These are phyloP conservation scores for Neurospora sp. DNA, from an alignment of 495 filamentous ascomycete species.

Conservation along the genomic window DNA sequence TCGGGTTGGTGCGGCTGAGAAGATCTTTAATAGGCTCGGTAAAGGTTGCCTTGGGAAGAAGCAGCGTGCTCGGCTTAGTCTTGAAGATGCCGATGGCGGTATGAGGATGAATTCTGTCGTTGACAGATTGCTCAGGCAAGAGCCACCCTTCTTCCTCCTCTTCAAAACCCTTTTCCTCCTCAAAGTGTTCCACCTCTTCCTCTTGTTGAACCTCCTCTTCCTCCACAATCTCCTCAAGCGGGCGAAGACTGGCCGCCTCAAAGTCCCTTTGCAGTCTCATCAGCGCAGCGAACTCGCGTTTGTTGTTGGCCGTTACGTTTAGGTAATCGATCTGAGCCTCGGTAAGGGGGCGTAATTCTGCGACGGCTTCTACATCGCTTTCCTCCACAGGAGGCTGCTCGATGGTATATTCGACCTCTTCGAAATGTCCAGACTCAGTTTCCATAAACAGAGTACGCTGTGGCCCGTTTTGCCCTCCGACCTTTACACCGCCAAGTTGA, in stretches of 20 bases:
- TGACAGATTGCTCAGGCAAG: background rate
- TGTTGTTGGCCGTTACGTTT: conserved; percentile 35
- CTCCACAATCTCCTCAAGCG: conserved; percentile 37
- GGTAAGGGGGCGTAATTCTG: conserved; percentile 1
- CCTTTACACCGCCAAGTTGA: conserved; percentile 10
- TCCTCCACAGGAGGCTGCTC: conserved; percentile 9
- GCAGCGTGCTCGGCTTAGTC: conserved; percentile 60
- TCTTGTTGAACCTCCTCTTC: conserved; percentile 29
- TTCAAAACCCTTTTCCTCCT: conserved; percentile 23
- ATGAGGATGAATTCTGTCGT: conserved; percentile 50
- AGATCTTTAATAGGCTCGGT: conserved; percentile 57
- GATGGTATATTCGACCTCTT: conserved; percentile 45
- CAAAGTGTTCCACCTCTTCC: conserved; percentile 22
- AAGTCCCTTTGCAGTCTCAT: conserved; percentile 42
- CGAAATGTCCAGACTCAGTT: conserved; percentile 47
- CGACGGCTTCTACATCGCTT: background rate
- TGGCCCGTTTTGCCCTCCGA: background rate
- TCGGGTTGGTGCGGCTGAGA: conserved; percentile 54
- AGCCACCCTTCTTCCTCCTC: conserved; percentile 4
- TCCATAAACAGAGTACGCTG: conserved; percentile 40
- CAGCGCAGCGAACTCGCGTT: conserved; percentile 41
- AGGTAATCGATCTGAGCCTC: conserved; percentile 24
- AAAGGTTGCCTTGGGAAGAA: conserved; percentile 54
- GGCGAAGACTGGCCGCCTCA: conserved; percentile 37
- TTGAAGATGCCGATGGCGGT: conserved; percentile 54